These are phyloP conservation scores for Colletotrichum falcatum DNA, from an alignment of 2,329 filamentous ascomycete genomes.

Conservation along the genomic window DNA sequence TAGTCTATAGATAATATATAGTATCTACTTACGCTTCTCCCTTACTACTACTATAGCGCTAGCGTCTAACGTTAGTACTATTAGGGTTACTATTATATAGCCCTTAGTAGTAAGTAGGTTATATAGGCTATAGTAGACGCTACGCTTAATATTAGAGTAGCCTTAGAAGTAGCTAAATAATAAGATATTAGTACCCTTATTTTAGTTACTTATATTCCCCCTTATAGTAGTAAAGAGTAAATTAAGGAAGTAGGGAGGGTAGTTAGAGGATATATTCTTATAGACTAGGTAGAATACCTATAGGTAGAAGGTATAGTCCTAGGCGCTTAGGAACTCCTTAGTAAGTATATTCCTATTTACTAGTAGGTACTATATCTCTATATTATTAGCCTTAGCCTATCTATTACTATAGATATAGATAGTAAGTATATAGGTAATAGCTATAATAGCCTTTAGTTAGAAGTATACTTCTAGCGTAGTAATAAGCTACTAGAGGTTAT, in stretches of 20 bases:
- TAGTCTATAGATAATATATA: constrained; percentile 11
- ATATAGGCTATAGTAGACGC: too few species aligned
- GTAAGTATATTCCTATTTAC: too few species aligned
- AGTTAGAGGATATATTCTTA: constrained; percentile 16
- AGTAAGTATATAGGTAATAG: too few species aligned
- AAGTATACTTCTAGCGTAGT: too few species aligned
- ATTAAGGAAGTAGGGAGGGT: too few species aligned
- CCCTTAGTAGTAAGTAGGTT: too few species aligned
- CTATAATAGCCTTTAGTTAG: too few species aligned
- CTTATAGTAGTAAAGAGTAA: too few species aligned
- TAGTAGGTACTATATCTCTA: constrained; percentile 1
- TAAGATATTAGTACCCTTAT: constrained; percentile 32
- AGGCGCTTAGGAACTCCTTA: constrained; percentile 10
- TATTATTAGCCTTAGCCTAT: too few species aligned
- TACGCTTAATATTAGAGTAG: constrained; percentile 40
- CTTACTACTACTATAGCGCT: background rate
- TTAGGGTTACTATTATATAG: background rate
- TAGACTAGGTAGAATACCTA: too few species aligned
- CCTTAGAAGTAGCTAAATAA: constrained; percentile 38
- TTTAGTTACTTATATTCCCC: background rate
- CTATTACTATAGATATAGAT: background rate
- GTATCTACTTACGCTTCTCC: constrained; percentile 15
- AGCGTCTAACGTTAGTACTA: constrained; percentile 14
- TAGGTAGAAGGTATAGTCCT: constrained; percentile 30
- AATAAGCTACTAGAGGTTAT: too few species aligned